phyloP scores from a whole-genome alignment of 148 eudicot genomes.

The Fagopyrum homotropicum region DNA sequence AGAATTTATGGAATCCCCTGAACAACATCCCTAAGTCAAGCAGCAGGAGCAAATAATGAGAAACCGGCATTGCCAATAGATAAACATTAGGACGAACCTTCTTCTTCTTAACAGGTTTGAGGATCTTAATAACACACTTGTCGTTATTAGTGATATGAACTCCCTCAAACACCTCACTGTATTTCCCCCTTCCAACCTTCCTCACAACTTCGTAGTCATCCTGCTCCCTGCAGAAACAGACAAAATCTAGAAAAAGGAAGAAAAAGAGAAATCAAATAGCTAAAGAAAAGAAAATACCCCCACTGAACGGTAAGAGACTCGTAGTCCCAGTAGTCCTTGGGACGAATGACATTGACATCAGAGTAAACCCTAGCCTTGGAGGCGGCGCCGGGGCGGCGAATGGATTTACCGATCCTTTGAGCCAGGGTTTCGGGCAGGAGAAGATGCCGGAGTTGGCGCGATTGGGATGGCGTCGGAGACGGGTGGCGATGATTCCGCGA shows the following conservation, averaged over 20 bases:
- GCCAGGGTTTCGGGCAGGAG: slow-evolving; percentile 41
- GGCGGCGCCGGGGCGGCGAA: slow-evolving; percentile 60
- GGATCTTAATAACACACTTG: slow-evolving; percentile 88
- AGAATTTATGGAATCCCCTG: not conserved
- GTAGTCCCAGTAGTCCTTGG: slow-evolving; percentile 69
- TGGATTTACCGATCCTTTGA: slow-evolving; percentile 59
- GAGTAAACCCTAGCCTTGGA: slow-evolving; percentile 62
- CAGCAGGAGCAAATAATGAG: not conserved
- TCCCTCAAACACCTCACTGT: slow-evolving; percentile 94
- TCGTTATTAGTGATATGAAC: slow-evolving; percentile 64
- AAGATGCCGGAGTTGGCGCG: slow-evolving; percentile 6
- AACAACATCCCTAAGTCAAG: not conserved
- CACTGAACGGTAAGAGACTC: slow-evolving; percentile 64
- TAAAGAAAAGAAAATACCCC: slow-evolving; percentile 35
- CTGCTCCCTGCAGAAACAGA: slow-evolving; percentile 47
- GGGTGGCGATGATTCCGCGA: slow-evolving; percentile 19
- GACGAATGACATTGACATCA: slow-evolving; percentile 52
- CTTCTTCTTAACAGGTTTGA: slow-evolving; percentile 95
- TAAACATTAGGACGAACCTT: slow-evolving; percentile 33
- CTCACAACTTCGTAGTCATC: slow-evolving; percentile 96
- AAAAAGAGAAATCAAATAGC: not conserved
- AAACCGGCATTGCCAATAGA: not conserved
- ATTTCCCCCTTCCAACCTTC: slow-evolving; percentile 94
- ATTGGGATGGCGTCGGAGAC: not conserved
- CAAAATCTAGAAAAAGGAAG: slow-evolving; percentile 8